Evolutionary conservation across 2,329 filamentous ascomycete species (phyloP).

Genomic region (Coleophoma crateriformis): DNA sequence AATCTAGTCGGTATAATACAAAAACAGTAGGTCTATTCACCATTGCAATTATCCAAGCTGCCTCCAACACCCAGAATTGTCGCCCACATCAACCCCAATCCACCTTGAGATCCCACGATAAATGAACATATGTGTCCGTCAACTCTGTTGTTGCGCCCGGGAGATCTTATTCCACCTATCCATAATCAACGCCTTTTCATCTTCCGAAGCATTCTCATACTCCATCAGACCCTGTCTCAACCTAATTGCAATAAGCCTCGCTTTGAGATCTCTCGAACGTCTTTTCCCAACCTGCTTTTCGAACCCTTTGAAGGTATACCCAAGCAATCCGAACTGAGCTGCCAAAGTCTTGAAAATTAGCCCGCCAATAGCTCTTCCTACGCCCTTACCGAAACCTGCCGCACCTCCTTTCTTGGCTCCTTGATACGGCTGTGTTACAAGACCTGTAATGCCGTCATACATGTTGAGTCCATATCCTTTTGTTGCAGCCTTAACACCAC

Average conservation of each 20-base stretch:
- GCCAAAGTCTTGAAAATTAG: conserved; percentile 57
- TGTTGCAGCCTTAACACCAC: conserved; percentile 54
- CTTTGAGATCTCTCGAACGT: conserved; percentile 11
- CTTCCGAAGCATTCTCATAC: conserved; percentile 25
- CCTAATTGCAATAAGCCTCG: conserved; percentile 13
- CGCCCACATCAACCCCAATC: no score
- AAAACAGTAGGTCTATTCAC: no score
- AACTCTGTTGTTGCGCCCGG: not conserved
- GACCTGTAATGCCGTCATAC: conserved; percentile 57
- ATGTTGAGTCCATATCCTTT: conserved; percentile 57
- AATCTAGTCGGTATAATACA: no score
- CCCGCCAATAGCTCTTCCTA: conserved; percentile 39
- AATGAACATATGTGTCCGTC: no score
- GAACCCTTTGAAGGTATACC: conserved; percentile 18
- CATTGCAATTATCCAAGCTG: no score
- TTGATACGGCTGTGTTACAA: conserved; percentile 52
- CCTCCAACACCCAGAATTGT: no score
- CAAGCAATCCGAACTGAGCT: conserved; percentile 14
- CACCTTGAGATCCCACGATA: no score
- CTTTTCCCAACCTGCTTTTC: conserved; percentile 20
- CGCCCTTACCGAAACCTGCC: conserved; percentile 40
- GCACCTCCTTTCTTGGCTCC: conserved; percentile 49
- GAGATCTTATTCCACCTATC: conserved; percentile 14
- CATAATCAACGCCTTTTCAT: conserved; percentile 33
- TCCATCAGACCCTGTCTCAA: conserved; percentile 16